Evolutionary conservation across 73 alveolate species (phyloP).

Genomic region (Paramecium pentaurelia): DNA sequence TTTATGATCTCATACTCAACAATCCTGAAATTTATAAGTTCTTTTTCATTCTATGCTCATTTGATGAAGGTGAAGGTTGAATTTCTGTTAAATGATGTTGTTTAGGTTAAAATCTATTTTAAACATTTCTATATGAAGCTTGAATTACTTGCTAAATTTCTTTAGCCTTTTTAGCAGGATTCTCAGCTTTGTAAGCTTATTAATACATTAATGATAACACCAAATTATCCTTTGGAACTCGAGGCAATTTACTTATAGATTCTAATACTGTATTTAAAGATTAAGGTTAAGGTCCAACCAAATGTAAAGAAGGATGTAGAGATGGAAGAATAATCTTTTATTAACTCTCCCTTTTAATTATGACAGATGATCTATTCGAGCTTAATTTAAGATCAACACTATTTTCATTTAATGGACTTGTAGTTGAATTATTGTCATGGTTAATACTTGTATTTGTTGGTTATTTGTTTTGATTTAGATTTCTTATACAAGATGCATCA

Average conservation of each 20-base stretch:
- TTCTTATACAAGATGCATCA: neutral
- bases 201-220: slow-evolving; percentile 2
- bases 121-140: slow-evolving; percentile 11
- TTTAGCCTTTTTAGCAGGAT: slow-evolving; percentile 5
- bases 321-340: neutral
- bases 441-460: neutral
- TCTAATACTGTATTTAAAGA: neutral
- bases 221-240: slow-evolving; percentile 11
- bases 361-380: neutral
- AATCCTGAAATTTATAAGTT: neutral
- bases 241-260: slow-evolving; percentile 27
- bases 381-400: neutral
- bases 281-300: neutral
- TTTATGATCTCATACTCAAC: neutral
- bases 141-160: neutral
- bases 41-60: neutral
- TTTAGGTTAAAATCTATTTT: neutral
- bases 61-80: neutral
- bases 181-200: slow-evolving; percentile 26
- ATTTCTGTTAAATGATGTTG: neutral
- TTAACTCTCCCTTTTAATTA: neutral
- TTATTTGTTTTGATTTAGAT: neutral
- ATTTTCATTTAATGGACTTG: neutral
- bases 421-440: neutral
- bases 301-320: neutral